phyloP scores from a whole-genome alignment of 2,329 filamentous ascomycete species.

The Paecilomyces variotii region DNA sequence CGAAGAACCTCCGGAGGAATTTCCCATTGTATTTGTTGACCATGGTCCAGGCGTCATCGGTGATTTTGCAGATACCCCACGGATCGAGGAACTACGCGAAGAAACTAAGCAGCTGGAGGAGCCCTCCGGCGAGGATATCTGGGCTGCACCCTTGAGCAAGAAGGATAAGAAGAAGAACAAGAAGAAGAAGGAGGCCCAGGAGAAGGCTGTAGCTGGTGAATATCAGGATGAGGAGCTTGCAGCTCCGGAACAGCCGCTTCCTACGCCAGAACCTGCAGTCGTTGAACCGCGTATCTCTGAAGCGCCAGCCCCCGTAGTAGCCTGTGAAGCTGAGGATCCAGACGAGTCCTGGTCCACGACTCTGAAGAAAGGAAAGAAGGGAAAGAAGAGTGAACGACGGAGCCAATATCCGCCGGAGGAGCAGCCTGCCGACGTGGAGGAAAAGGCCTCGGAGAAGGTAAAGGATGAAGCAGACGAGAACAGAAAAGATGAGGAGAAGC shows the following conservation, averaged over 20 bases:
- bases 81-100: neutral
- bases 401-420: neutral
- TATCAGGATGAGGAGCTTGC: neutral
- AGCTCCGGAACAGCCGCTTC: neutral
- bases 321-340: neutral
- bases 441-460: neutral
- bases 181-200: slow-evolving; percentile 17
- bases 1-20: slow-evolving; percentile 15
- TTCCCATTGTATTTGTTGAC: slow-evolving; percentile 6
- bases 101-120: neutral
- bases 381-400: neutral
- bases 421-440: neutral
- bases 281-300: neutral
- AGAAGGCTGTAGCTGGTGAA: neutral
- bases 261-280: neutral
- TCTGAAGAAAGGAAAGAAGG: neutral
- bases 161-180: slow-evolving; percentile 18
- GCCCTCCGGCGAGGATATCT: slow-evolving; percentile 5
- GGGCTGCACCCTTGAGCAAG: slow-evolving; percentile 14
- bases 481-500: neutral
- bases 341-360: neutral
- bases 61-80: neutral
- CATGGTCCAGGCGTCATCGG: neutral
- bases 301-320: neutral
- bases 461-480: neutral